Conservation (phyloP, 179 eudicot genomes). For the Beta corolliflora region DNA sequence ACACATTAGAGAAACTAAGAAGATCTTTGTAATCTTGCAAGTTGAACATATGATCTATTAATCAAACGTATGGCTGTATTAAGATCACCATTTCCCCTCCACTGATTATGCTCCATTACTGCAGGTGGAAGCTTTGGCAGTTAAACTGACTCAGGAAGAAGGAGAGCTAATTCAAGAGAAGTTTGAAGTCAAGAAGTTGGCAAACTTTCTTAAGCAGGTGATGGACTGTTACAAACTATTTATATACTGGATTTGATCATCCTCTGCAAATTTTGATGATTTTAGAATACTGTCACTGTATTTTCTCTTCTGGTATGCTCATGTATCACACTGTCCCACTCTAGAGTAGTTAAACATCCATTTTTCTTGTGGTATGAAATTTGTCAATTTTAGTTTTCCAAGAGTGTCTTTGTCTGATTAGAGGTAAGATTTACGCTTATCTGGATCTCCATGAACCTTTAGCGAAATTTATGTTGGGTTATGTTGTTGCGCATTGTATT, state of each 20-base stretch:
- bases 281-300: background rate
- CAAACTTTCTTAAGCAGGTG: conserved; percentile 90
- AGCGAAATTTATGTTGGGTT: too few relatives aligned
- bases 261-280: background rate
- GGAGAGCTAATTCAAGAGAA: conserved; percentile 97
- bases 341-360: background rate
- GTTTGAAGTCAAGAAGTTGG: conserved; percentile 90
- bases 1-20: background rate
- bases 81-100: background rate
- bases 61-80: conserved; percentile 3
- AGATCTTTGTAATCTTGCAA: background rate
- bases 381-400: too few relatives aligned
- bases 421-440: too few relatives aligned
- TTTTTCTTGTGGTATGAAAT: background rate
- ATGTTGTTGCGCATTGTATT: too few relatives aligned
- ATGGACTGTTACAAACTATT: background rate
- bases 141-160: conserved; percentile 85
- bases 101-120: conserved; percentile 11
- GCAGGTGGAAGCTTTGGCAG: conserved; percentile 97
- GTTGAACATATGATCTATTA: conserved; percentile 1
- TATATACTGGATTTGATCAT: background rate
- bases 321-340: too few relatives aligned
- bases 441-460: too few relatives aligned
- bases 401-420: too few relatives aligned
- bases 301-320: background rate